Percentiles rank a stretch among this genome's conserved stretches.
Evolutionary conservation across 257 asterid genomes (phyloP).

Genomic region (Verbascum thapsus): DNA sequence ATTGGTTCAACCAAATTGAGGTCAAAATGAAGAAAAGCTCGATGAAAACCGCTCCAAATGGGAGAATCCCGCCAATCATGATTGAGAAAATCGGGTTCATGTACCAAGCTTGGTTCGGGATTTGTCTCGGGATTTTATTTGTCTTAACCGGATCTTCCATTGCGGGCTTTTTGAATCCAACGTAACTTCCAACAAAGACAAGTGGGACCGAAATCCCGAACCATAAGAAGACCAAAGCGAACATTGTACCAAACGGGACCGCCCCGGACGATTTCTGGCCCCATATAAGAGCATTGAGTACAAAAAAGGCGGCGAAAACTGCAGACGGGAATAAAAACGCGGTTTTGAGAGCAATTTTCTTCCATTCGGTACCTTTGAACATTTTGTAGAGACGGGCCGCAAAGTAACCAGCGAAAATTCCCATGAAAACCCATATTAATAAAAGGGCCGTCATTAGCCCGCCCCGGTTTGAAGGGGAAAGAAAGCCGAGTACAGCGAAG

Average conservation of each 20-base stretch:
- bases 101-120: slow-evolving; percentile 77
- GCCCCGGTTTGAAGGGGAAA: slow-evolving; percentile 80
- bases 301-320: slow-evolving; percentile 50
- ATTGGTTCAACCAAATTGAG: slow-evolving; percentile 82
- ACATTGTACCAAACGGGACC: slow-evolving; percentile 79
- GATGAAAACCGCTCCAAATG: slow-evolving; percentile 79
- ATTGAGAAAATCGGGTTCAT: slow-evolving; percentile 63
- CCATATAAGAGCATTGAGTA: slow-evolving; percentile 71
- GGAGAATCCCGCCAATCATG: slow-evolving; percentile 73
- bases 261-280: slow-evolving; percentile 82
- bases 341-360: slow-evolving; percentile 57
- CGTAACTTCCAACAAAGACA: slow-evolving; percentile 61
- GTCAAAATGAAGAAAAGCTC: slow-evolving; percentile 87
- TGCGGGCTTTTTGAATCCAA: slow-evolving; percentile 63
- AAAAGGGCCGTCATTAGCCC: slow-evolving; percentile 84
- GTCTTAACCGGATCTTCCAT: slow-evolving; percentile 76
- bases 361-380: slow-evolving; percentile 77
- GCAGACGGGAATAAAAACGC: slow-evolving; percentile 62
- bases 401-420: slow-evolving; percentile 62
- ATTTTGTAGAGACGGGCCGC: slow-evolving; percentile 63
- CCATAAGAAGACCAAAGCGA: slow-evolving; percentile 68
- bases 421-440: slow-evolving; percentile 75
- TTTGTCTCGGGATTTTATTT: slow-evolving; percentile 69
- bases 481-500: slow-evolving; percentile 74
- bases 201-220: slow-evolving; percentile 74